Percentiles rank a stretch among this genome's conserved stretches.
Evolutionary conservation across 1,284 basidiomycete species (phyloP).

Genomic region (Coriolopsis trogii): DNA sequence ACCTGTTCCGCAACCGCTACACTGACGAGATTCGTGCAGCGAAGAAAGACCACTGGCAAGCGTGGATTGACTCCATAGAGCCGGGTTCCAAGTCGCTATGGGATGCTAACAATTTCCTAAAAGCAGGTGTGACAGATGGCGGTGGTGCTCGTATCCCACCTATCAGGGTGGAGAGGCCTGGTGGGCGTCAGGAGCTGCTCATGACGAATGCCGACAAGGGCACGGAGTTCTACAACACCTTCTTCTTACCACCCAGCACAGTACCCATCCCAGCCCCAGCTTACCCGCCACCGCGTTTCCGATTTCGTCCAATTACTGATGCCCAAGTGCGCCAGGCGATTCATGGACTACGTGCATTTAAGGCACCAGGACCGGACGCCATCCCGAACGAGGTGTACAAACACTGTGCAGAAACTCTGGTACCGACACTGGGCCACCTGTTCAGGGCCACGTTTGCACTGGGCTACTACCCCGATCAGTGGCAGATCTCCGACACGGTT

Average conservation of each 20-base stretch:
- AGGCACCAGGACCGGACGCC: conserved; percentile 38
- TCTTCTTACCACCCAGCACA: conserved; percentile 34
- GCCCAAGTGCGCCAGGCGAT: conserved; percentile 23
- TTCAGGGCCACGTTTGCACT: conserved; percentile 33
- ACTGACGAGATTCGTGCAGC: conserved; percentile 29
- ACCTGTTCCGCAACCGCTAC: conserved; percentile 30
- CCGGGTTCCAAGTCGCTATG: conserved; percentile 34
- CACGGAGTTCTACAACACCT: conserved; percentile 27
- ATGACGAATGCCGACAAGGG: conserved; percentile 34
- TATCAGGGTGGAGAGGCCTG: conserved; percentile 14
- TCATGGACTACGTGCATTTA: conserved; percentile 30
- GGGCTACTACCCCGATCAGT: conserved; percentile 33
- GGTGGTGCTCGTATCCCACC: conserved; percentile 36
- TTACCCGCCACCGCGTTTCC: conserved; percentile 31
- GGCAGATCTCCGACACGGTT: conserved; percentile 28
- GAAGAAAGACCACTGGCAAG: conserved; percentile 39
- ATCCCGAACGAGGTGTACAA: conserved; percentile 40
- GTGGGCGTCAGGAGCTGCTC: neutral
- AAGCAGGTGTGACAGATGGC: conserved; percentile 31
- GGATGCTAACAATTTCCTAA: conserved; percentile 35
- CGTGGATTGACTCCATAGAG: conserved; percentile 36
- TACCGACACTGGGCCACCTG: conserved; percentile 31
- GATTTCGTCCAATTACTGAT: conserved; percentile 21
- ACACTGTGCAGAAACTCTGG: conserved; percentile 29
- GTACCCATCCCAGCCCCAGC: conserved; percentile 1